These are phyloP conservation scores for Phytophthora multivora DNA, from an alignment of 352 stramenopile genomes.

Conservation along the genomic window DNA sequence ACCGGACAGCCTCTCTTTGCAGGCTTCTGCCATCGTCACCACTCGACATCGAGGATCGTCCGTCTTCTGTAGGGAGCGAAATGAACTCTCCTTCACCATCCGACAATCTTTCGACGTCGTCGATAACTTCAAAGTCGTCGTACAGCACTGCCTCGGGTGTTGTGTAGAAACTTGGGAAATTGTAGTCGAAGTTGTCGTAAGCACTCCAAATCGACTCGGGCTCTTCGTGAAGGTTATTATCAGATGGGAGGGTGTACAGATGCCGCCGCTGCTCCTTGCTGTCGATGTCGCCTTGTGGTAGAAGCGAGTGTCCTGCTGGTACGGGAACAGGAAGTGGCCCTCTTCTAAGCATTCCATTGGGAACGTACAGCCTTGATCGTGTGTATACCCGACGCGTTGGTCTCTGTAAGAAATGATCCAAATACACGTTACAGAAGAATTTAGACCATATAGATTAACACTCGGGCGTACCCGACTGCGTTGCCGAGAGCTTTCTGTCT, in stretches of 20 bases:
- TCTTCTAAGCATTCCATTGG: conserved; percentile 27
- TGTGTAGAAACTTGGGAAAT: conserved; percentile 24
- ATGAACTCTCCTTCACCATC: conserved; percentile 32
- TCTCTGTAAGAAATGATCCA: conserved; percentile 10
- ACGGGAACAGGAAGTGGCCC: conserved; percentile 26
- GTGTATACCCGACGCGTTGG: conserved; percentile 23
- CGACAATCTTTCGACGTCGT: conserved; percentile 7
- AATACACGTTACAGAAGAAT: background rate
- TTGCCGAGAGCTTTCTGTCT: conserved; percentile 34
- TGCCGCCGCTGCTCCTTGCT: conserved; percentile 17
- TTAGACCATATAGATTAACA: background rate
- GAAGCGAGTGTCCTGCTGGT: conserved; percentile 23
- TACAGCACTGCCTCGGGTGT: conserved; percentile 17
- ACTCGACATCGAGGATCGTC: conserved; percentile 12
- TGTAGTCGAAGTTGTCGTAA: conserved; percentile 37
- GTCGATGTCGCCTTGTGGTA: conserved; percentile 9
- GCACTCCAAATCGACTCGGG: conserved; percentile 11
- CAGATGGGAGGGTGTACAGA: conserved; percentile 10
- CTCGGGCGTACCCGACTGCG: conserved; percentile 24
- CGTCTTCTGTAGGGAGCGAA: conserved; percentile 13
- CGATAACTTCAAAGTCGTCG: conserved; percentile 23
- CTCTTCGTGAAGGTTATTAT: conserved; percentile 2
- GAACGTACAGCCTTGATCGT: conserved; percentile 27
- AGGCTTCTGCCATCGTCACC: conserved; percentile 20
- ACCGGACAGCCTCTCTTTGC: conserved; percentile 51